Evolutionary conservation across 1,284 basidiomycete genomes (phyloP).

Genomic region (Anthracocystis walkeri): DNA sequence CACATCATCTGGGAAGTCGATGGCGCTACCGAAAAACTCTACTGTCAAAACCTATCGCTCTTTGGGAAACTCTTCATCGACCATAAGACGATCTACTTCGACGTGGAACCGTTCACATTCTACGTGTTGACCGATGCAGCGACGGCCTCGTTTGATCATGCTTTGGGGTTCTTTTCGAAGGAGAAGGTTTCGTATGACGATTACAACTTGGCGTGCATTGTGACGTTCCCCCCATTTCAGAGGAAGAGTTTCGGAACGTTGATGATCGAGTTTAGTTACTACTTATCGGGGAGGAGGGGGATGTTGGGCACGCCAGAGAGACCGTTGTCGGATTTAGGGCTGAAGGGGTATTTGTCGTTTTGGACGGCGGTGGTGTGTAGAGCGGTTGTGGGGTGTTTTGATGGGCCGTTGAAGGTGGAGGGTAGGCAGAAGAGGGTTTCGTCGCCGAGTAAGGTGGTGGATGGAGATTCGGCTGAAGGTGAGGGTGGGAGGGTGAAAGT

Average conservation of each 20-base stretch:
- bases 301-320: slow-evolving; percentile 92
- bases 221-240: slow-evolving; percentile 93
- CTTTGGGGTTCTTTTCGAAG: slow-evolving; percentile 96
- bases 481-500: not conserved
- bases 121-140: slow-evolving; percentile 89
- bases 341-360: slow-evolving; percentile 89
- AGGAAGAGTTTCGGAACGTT: slow-evolving; percentile 90
- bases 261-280: slow-evolving; percentile 98
- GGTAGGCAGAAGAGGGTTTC: slow-evolving; percentile 10
- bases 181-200: slow-evolving; percentile 96
- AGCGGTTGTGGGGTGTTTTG: slow-evolving; percentile 77
- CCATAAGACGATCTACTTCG: slow-evolving; percentile 96
- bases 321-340: slow-evolving; percentile 90
- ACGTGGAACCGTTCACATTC: slow-evolving; percentile 79
- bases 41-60: slow-evolving; percentile 92
- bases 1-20: slow-evolving; percentile 97
- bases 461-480: not conserved
- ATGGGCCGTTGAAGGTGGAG: slow-evolving; percentile 17
- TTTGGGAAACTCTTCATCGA: slow-evolving; percentile 99
- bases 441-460: slow-evolving; percentile 13
- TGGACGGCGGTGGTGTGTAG: slow-evolving; percentile 89
- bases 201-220: slow-evolving; percentile 96
- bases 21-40: slow-evolving; percentile 83
- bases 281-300: slow-evolving; percentile 81
- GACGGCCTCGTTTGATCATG: slow-evolving; percentile 80